Evolutionary conservation across 1,139 yeast species (phyloP), one percentile per base, ranked within the genome.

Genomic region (Suhomyces bribrorum): DNA sequence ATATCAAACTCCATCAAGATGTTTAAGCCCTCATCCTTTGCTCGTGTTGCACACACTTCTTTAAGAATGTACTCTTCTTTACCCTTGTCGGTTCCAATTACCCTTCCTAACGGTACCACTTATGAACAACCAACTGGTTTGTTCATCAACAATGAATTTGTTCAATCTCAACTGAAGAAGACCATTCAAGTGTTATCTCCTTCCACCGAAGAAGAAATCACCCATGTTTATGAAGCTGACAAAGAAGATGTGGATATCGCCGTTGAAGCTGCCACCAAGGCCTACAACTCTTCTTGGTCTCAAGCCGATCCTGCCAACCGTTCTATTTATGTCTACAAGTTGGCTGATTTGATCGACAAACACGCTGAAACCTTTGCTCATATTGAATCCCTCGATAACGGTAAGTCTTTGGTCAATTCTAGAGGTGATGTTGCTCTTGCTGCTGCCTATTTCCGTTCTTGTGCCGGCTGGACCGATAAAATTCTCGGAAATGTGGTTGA

Each of bases 51-150:
- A 15, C 41, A 34, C 26, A 24, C 36, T 14, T 27, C 40, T 7
- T 14, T 38, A 34, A 45, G 49, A 40, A 23, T 32, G 26, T 43
- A 41, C 41, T 41, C 50, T 23, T 29, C 45, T 29, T 61, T 65
- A 42, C 78, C 82, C 36, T 61, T 78, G 46, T 55, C 66, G 17
- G 75, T 73, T 35, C 66, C 64, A 24, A 61, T 83, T 46, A 77
- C 70, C 9, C 72, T 83, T 30, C 89, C 89, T 47, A 81, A 78
- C 50, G 87, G 87, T 31, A 48, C 65, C 25, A 68, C 46, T 27
- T 52, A 50, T 37, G 68, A 72, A 33, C 87, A 50, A 39, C 54
- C 54, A 17, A 56, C 53, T 8, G 56, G 56, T 23, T 45, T 52
- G 36, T 52, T 52, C 44, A 50, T 50, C 41, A 49, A 52, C 44